Evolutionary conservation across 768 basidiomycete genomes (phyloP), one percentile per base, ranked within the genome.

Genomic region (Nidularia sp.): DNA sequence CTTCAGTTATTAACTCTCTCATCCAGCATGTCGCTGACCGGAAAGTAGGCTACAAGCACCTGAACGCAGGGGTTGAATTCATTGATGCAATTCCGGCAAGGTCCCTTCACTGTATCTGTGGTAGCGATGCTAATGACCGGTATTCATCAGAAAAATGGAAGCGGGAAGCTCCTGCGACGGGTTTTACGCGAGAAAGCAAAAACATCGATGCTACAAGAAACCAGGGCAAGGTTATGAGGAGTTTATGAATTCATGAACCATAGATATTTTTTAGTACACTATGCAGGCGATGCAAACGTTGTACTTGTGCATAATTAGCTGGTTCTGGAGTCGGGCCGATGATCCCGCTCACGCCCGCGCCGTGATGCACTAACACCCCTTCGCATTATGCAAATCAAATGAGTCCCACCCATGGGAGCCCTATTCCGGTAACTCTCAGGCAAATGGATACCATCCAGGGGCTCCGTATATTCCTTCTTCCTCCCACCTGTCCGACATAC

Each of bases 131-230:
- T 29, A 29, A 29, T 29, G 25, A 29, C 25, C 25, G 25, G 25
- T 29, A 29, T 39, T 29, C 45, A 42, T 0, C 48, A 72, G 70
- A 83, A 77, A 66, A 83, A 77, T 53, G 79, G 81, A 13, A 82
- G 79, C 53, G 83, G 84, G 13, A 80, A 80, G 55, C 61, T 79
- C 5, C 57, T 82, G 52, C 66, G 82, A 41, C 71, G 79, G 18
- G 56, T 81, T 13, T 52, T 75, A 44, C 67, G 68, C 18, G 68
- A 65, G 32, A 58, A 55, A 39, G 61, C 59, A 34, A 60, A 51
- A 43, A 53, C 52, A 9, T 50, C 53, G 39, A 46, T 31, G 47
- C 13, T 31, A 10, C 29, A 48, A 34, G 47, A 48, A 31, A 35
- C 32, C 10, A 33, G 47, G 13, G 25, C 47, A 31, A 48, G 47